Evolutionary conservation across 257 asterid species (phyloP).

Genomic region (Coffea eugenioides): DNA sequence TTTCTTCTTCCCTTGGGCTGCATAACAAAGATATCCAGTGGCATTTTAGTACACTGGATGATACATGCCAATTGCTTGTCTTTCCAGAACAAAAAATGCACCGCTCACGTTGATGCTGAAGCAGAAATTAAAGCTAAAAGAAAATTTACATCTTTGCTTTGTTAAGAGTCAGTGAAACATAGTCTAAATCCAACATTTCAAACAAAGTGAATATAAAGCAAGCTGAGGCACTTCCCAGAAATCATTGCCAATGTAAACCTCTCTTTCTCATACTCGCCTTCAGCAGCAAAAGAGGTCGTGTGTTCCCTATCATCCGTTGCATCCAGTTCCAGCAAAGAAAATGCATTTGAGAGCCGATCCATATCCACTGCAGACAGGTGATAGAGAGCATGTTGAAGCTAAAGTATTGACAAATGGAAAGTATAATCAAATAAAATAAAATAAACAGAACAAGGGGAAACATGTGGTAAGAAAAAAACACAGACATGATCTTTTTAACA

Average conservation of each 20-base stretch:
- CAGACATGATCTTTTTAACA: neutral
- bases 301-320: slow-evolving; percentile 40
- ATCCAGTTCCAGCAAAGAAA: slow-evolving; percentile 66
- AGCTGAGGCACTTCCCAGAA: neutral
- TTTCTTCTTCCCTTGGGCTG: slow-evolving; percentile 40
- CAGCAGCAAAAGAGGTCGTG: slow-evolving; percentile 23
- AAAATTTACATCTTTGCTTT: too few relatives aligned
- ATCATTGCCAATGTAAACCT: slow-evolving; percentile 19
- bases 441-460: neutral
- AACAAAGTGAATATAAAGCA: neutral
- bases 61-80: neutral
- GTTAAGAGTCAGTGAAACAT: neutral
- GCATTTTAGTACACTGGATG: neutral
- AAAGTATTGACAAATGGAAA: slow-evolving; percentile 24
- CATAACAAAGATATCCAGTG: slow-evolving; percentile 14
- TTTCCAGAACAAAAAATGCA: neutral
- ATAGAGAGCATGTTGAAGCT: slow-evolving; percentile 16
- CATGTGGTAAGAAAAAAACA: neutral
- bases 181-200: neutral
- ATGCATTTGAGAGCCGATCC: slow-evolving; percentile 67
- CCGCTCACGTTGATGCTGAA: neutral
- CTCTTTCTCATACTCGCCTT: slow-evolving; percentile 20
- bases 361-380: slow-evolving; percentile 26
- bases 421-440: neutral
- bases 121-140: neutral